A percentile compares a stretch with the other conserved stretches of the same genome.
Evolutionary conservation across 164 flowering plant genomes (phyloP).

Genomic region (Magnolia officinalis): DNA sequence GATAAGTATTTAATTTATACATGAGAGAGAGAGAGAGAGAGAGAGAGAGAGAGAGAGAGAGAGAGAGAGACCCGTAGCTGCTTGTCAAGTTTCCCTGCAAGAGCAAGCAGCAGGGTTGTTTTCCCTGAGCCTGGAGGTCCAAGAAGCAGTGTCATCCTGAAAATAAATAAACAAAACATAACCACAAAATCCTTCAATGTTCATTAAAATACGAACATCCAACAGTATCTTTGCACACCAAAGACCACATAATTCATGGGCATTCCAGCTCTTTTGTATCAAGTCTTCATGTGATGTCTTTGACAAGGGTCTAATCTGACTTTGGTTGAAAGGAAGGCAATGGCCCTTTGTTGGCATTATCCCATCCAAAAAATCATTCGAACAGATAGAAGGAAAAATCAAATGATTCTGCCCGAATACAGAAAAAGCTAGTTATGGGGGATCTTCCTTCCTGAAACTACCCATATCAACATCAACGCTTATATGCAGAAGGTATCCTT

Average conservation of each 20-base stretch:
- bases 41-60: constrained; percentile 7
- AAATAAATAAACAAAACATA: neutral
- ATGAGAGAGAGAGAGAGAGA: constrained; percentile 3
- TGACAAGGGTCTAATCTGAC: too few species aligned
- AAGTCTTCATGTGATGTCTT: too few species aligned
- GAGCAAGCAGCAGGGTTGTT: constrained; percentile 47
- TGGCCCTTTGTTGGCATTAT: too few species aligned
- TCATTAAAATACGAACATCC: neutral
- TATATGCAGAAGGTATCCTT: too few species aligned
- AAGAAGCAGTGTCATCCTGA: constrained; percentile 37
- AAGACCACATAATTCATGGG: neutral
- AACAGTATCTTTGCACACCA: too few species aligned
- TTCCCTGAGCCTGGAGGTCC: constrained; percentile 58
- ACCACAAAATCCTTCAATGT: neutral
- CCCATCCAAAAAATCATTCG: too few species aligned
- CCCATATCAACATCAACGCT: too few species aligned
- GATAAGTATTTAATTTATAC: neutral
- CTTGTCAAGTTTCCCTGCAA: constrained; percentile 39
- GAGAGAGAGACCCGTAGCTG: constrained; percentile 28
- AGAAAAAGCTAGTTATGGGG: too few species aligned
- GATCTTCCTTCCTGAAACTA: too few species aligned
- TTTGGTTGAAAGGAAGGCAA: too few species aligned
- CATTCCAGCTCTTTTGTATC: neutral
- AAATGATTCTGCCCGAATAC: too few species aligned
- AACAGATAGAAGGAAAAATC: too few species aligned